phyloP scores from a whole-genome alignment of 306 rosid genomes.

The Neltuma alba region DNA sequence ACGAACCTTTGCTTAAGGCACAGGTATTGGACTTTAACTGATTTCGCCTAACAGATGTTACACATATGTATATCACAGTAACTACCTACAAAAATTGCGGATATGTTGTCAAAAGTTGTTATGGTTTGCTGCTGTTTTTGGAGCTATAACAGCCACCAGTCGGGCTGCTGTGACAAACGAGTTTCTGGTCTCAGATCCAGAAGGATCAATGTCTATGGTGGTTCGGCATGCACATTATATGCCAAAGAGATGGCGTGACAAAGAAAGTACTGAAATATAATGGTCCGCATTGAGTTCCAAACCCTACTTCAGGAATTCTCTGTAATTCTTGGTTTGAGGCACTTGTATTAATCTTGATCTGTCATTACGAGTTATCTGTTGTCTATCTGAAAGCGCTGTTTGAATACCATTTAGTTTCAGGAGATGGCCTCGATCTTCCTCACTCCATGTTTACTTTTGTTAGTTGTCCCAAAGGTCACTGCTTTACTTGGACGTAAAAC shows the following conservation, averaged over 20 bases:
- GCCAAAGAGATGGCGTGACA: too few species aligned
- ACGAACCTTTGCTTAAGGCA: conserved; percentile 93
- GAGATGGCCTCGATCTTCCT: conserved; percentile 97
- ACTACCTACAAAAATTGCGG: conserved; percentile 42
- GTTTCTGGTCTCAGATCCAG: conserved; percentile 74
- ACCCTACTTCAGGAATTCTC: conserved; percentile 70
- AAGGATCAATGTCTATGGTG: conserved; percentile 85
- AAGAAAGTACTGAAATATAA: too few species aligned
- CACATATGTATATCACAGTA: not conserved
- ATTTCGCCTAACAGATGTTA: conserved; percentile 1
- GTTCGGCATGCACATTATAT: conserved; percentile 67
- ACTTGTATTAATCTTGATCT: conserved; percentile 25
- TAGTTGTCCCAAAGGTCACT: conserved; percentile 79
- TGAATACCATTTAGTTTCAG: conserved; percentile 36
- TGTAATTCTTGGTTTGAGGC: not conserved
- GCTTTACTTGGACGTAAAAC: not conserved
- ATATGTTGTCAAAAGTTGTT: conserved; percentile 91
- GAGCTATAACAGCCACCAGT: conserved; percentile 81
- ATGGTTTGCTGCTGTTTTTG: conserved; percentile 96
- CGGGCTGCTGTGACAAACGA: conserved; percentile 78
- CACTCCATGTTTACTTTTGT: conserved; percentile 85
- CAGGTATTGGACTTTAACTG: conserved; percentile 61
- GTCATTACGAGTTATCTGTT: not conserved
- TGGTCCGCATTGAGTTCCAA: conserved; percentile 58
- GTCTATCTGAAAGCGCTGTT: not conserved